A percentile compares a stretch with the other conserved stretches of the same genome.
Conservation (phyloP, 768 basidiomycete genomes). For the Russula sp. region DNA sequence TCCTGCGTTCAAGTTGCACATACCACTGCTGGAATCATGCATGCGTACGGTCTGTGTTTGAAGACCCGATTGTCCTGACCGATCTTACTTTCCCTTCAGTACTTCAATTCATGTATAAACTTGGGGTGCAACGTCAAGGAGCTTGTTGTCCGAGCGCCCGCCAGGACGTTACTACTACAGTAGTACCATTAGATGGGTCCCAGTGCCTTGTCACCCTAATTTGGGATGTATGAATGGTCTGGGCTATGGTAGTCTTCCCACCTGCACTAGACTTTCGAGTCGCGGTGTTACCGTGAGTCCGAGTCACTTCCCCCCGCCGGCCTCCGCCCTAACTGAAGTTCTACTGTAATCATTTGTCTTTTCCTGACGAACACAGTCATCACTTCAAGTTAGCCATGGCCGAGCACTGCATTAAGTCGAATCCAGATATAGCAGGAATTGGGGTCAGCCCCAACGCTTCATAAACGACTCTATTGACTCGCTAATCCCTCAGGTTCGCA, state of each 20-base stretch:
- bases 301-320: too few relatives aligned
- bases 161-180: too few relatives aligned
- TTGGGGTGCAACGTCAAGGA: too few relatives aligned
- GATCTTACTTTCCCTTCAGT: too few relatives aligned
- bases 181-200: too few relatives aligned
- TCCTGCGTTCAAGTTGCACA: too few relatives aligned
- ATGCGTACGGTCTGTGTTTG: too few relatives aligned
- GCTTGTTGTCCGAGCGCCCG: too few relatives aligned
- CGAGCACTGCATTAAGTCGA: background rate
- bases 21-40: too few relatives aligned
- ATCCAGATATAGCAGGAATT: conserved; percentile 12
- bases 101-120: too few relatives aligned
- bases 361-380: too few relatives aligned
- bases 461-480: background rate
- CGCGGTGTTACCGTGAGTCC: background rate
- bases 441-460: conserved; percentile 3
- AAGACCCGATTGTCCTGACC: too few relatives aligned
- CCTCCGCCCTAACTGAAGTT: background rate
- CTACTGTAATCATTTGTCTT: background rate
- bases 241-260: background rate
- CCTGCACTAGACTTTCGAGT: background rate
- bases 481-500: background rate
- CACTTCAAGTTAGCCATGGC: background rate
- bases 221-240: background rate
- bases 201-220: background rate